Conservation (phyloP, 2,329 filamentous ascomycete species). For the Neoascochyta sp. region DNA sequence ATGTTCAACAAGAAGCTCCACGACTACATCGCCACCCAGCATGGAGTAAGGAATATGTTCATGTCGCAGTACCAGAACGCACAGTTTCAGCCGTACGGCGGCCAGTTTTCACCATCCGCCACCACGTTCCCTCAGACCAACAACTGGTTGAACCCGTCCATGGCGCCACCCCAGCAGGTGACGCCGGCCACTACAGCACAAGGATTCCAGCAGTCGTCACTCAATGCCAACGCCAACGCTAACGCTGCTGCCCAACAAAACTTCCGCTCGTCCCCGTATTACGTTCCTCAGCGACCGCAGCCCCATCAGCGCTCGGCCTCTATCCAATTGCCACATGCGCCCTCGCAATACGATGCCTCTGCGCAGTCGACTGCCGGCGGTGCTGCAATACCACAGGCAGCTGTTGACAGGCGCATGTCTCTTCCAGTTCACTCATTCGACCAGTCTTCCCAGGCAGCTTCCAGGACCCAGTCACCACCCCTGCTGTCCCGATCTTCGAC, state of each 20-base stretch:
- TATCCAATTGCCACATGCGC: constrained; percentile 41
- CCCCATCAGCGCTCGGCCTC: constrained; percentile 45
- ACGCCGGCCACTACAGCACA: constrained; percentile 25
- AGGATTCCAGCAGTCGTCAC: constrained; percentile 14
- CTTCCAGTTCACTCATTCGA: constrained; percentile 39
- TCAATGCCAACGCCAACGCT: constrained; percentile 13
- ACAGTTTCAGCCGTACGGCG: constrained; percentile 13
- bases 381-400: constrained; percentile 18
- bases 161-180: constrained; percentile 35
- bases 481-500: constrained; percentile 21
- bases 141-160: constrained; percentile 30
- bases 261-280: constrained; percentile 46
- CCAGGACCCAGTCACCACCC: too few relatives aligned
- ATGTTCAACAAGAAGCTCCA: constrained; percentile 62
- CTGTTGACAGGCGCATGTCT: constrained; percentile 43
- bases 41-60: constrained; percentile 52
- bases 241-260: constrained; percentile 25
- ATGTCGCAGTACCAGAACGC: constrained; percentile 27
- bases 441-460: constrained; percentile 14
- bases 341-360: constrained; percentile 26
- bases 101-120: constrained; percentile 20
- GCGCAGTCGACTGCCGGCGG: constrained; percentile 16
- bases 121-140: constrained; percentile 15
- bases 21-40: constrained; percentile 55
- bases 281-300: constrained; percentile 41